Percentiles rank a stretch among this genome's conserved stretches.
Evolutionary conservation across 2,329 filamentous ascomycete genomes (phyloP).

Genomic region (Fusarium odoratissimum): DNA sequence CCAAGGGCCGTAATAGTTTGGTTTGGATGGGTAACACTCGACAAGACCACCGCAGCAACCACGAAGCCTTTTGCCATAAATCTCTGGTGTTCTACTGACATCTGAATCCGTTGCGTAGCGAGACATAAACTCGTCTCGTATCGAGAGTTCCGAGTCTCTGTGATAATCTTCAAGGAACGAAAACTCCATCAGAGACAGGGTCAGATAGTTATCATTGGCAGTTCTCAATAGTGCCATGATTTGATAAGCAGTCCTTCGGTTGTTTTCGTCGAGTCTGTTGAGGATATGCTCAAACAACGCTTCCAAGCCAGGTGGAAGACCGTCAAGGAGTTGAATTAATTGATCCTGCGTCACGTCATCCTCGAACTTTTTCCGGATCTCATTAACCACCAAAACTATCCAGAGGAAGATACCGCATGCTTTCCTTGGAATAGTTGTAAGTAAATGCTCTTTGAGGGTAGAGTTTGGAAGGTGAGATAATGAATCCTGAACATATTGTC

Average conservation of each 20-base stretch:
- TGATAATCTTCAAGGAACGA: slow-evolving; percentile 6
- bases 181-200: neutral
- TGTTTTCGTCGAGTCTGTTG: neutral
- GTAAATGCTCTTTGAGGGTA: fast-evolving
- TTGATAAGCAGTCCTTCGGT: neutral
- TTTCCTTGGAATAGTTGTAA: neutral
- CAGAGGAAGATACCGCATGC: neutral
- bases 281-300: neutral
- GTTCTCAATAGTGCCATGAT: neutral
- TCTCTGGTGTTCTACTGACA: neutral
- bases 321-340: neutral
- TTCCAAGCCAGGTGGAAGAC: neutral
- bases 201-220: neutral
- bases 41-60: neutral
- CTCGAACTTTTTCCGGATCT: neutral
- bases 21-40: neutral
- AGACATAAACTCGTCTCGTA: neutral
- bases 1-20: neutral
- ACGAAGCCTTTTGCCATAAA: neutral
- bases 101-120: neutral
- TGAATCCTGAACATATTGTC: neutral
- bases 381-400: neutral
- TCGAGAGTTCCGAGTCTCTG: neutral
- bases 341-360: neutral
- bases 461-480: neutral